These are phyloP conservation scores for Metschnikowia colocasiae DNA, from an alignment of 805 yeast genomes.

Conservation along the genomic window DNA sequence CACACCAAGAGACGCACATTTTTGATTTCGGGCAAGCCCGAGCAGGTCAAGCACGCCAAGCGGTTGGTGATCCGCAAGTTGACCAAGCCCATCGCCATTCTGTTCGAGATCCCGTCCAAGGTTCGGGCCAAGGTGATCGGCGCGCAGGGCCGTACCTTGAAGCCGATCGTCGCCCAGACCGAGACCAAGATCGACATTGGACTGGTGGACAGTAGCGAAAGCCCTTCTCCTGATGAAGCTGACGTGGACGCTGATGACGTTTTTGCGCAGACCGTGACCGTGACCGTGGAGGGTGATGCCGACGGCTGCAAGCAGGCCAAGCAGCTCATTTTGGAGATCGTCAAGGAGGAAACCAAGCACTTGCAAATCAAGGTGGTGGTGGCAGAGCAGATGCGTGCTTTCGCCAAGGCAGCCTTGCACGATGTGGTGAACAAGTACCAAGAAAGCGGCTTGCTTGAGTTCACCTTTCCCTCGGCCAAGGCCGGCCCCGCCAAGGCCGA, in stretches of 20 bases:
- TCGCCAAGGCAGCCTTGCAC: slow-evolving; percentile 25
- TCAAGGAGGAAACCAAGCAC: slow-evolving; percentile 66
- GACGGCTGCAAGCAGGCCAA: slow-evolving; percentile 80
- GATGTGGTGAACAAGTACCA: slow-evolving; percentile 21
- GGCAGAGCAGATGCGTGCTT: slow-evolving; percentile 31
- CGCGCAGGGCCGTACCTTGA: slow-evolving; percentile 75
- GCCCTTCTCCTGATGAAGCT: slow-evolving; percentile 7
- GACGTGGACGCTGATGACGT: slow-evolving; percentile 59
- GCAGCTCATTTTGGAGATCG: slow-evolving; percentile 63
- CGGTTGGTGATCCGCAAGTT: slow-evolving; percentile 71
- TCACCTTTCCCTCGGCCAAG: slow-evolving; percentile 39
- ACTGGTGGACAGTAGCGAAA: slow-evolving; percentile 21
- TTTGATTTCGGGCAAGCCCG: slow-evolving; percentile 71
- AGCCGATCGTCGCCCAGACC: slow-evolving; percentile 68
- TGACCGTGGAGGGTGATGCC: slow-evolving; percentile 75
- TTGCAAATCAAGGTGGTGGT: slow-evolving; percentile 50
- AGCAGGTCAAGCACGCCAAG: slow-evolving; percentile 64
- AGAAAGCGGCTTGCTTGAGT: slow-evolving; percentile 23
- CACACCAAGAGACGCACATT: slow-evolving; percentile 77
- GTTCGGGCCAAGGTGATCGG: slow-evolving; percentile 82
- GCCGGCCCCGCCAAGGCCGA: slow-evolving; percentile 29
- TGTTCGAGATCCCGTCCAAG: slow-evolving; percentile 68
- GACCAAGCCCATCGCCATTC: slow-evolving; percentile 64
- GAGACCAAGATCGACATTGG: slow-evolving; percentile 72
- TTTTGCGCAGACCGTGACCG: slow-evolving; percentile 55